Evolutionary conservation across 257 asterid species (phyloP).

Genomic region (Solanum appendiculatum): DNA sequence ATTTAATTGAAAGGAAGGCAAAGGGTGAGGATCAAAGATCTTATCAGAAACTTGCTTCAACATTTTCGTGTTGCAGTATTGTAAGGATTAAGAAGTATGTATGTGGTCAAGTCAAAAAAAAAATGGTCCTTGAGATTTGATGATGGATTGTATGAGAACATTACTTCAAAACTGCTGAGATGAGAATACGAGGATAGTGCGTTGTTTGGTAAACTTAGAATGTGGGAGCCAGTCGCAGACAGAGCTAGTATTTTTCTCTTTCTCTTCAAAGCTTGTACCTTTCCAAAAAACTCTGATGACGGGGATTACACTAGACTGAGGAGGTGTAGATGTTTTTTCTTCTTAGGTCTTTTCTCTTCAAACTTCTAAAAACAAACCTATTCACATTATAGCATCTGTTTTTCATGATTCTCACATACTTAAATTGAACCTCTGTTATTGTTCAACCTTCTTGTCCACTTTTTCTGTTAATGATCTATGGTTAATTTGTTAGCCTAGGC

Average conservation of each 20-base stretch:
- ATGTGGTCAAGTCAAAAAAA: background rate
- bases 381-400: background rate
- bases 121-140: background rate
- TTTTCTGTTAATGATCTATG: conserved; percentile 16
- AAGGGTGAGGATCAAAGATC: background rate
- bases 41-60: background rate
- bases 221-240: background rate
- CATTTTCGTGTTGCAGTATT: background rate
- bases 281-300: background rate
- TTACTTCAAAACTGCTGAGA: background rate
- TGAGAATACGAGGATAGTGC: background rate
- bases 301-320: background rate
- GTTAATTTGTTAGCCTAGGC: conserved; percentile 75
- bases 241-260: background rate
- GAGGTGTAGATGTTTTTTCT: background rate
- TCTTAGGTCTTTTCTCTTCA: background rate
- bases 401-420: background rate
- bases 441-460: background rate
- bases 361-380: background rate
- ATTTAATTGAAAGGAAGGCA: background rate
- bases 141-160: background rate
- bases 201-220: background rate
- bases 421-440: background rate
- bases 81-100: background rate
- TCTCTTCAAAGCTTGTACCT: background rate